A percentile compares a stretch with the other conserved stretches of the same genome.
Conservation (phyloP, 2,329 filamentous ascomycete genomes). For the Chalara sp. region DNA sequence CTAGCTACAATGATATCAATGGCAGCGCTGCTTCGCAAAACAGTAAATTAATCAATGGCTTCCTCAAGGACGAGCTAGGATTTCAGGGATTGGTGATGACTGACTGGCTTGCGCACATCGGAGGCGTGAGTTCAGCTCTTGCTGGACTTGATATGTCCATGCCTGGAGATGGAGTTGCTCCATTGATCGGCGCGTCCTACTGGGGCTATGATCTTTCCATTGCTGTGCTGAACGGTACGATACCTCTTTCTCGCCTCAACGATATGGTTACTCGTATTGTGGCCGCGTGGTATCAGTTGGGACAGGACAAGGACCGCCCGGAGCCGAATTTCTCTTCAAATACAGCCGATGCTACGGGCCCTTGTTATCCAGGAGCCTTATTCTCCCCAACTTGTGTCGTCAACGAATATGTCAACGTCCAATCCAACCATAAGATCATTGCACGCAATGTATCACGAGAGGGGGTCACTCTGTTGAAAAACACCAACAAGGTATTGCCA, state of each 20-base stretch:
- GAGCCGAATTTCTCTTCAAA: constrained; percentile 53
- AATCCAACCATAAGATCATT: constrained; percentile 42
- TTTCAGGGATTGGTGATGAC: constrained; percentile 65
- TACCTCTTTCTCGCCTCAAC: constrained; percentile 50
- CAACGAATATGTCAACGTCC: constrained; percentile 61
- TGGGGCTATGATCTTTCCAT: constrained; percentile 50
- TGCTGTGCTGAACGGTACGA: constrained; percentile 48
- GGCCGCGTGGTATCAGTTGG: constrained; percentile 52
- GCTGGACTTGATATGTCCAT: constrained; percentile 64
- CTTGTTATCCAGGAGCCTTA: constrained; percentile 50
- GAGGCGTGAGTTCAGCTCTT: constrained; percentile 51
- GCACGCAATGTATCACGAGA: constrained; percentile 46
- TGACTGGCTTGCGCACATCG: constrained; percentile 61
- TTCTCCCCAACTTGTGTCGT: constrained; percentile 55
- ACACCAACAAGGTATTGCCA: constrained; percentile 48
- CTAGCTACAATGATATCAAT: constrained; percentile 67
- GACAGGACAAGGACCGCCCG: constrained; percentile 52
- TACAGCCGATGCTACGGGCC: constrained; percentile 47
- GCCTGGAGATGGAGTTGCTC: constrained; percentile 52
- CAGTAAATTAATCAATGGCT: constrained; percentile 58
- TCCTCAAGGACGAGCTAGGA: constrained; percentile 67
- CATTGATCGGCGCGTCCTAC: constrained; percentile 44
- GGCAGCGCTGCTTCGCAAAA: constrained; percentile 62
- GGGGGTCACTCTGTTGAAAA: constrained; percentile 55
- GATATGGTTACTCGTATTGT: constrained; percentile 49